Conservation (phyloP, 139 green algal genomes). For the Volvox reticuliferus region DNA sequence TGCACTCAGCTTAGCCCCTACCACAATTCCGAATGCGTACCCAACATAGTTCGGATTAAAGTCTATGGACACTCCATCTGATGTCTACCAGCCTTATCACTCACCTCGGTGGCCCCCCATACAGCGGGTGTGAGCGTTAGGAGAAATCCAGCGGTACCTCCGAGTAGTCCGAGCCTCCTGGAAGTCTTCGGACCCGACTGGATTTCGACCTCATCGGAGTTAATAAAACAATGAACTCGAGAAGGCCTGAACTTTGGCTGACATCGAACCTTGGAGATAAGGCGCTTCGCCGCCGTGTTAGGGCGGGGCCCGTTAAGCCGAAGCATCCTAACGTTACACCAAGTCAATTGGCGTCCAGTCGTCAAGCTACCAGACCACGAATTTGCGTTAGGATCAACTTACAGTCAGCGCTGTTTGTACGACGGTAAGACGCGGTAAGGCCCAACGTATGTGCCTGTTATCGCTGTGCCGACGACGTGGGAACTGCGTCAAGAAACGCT, state of each 20-base stretch:
- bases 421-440: too few species aligned
- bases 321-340: background rate
- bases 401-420: too few species aligned
- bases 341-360: background rate
- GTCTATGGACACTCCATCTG: too few species aligned
- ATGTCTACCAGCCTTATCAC: too few species aligned
- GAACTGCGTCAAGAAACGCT: too few species aligned
- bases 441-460: too few species aligned
- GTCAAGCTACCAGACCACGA: too few species aligned
- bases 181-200: background rate
- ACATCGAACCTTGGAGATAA: background rate
- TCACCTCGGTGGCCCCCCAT: slow-evolving; percentile 2
- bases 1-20: too few species aligned
- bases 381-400: too few species aligned
- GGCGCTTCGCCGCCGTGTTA: background rate
- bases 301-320: background rate
- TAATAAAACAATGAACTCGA: background rate
- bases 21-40: too few species aligned
- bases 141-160: background rate
- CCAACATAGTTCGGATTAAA: too few species aligned
- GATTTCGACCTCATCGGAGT: background rate
- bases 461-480: too few species aligned
- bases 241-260: background rate
- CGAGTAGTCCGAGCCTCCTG: background rate
- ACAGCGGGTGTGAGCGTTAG: background rate